Conservation (phyloP, 2,329 filamentous ascomycete genomes). For the Colletotrichum graminicola region DNA sequence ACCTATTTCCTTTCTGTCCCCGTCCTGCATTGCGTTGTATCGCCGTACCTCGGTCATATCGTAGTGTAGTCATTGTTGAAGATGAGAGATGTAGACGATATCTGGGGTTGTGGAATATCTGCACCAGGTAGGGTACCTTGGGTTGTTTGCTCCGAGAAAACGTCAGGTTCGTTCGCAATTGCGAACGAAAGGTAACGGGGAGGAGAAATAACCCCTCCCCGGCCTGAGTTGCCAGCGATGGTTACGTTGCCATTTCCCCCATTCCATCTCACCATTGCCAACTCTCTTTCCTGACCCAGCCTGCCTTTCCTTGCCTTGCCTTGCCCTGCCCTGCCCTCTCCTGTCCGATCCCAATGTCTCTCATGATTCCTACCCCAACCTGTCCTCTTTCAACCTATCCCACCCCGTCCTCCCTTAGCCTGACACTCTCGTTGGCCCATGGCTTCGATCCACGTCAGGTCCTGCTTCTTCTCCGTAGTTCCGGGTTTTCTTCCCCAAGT, state of each 20-base stretch:
- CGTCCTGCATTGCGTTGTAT: conserved; percentile 3
- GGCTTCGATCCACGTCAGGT: conserved; percentile 28
- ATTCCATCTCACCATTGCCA: conserved; percentile 13
- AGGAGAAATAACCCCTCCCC: conserved; percentile 21
- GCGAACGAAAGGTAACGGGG: conserved; percentile 35
- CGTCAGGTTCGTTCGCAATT: conserved; percentile 41
- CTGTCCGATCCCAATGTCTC: conserved; percentile 8
- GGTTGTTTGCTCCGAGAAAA: conserved; percentile 6
- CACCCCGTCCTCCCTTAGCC: conserved; percentile 20
- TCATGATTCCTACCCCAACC: conserved; percentile 19
- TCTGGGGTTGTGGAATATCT: not conserved
- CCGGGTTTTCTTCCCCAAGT: conserved; percentile 25
- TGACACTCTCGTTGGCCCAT: conserved; percentile 23
- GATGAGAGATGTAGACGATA: conserved; percentile 7
- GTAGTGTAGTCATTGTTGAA: not conserved
- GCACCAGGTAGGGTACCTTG: too few relatives aligned
- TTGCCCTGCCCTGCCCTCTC: not conserved
- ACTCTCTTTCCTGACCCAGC: conserved; percentile 6
- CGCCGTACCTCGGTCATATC: conserved; percentile 21
- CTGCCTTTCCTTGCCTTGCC: not conserved
- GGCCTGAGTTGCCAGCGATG: conserved; percentile 5
- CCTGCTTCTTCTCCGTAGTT: conserved; percentile 18
- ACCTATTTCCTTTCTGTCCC: not conserved
- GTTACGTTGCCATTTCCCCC: conserved; percentile 24
- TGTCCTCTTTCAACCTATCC: conserved; percentile 5